Percentiles rank a stretch among this genome's conserved stretches.
These are phyloP conservation scores for Trichoderma sp. DNA, from an alignment of 2,329 filamentous ascomycete species.

Conservation along the genomic window DNA sequence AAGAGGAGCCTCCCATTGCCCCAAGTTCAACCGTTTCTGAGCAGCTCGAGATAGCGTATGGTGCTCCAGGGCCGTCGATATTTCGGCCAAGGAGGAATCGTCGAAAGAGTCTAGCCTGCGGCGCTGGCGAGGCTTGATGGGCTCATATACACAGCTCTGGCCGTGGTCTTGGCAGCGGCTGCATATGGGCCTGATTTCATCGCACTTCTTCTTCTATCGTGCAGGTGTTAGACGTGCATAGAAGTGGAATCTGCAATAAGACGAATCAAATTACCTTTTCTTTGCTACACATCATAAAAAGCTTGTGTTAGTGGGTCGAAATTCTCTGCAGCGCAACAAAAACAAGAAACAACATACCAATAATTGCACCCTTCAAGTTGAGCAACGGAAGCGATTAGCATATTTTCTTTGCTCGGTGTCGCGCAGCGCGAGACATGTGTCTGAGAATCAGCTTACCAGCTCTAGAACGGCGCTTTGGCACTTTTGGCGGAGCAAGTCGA, in stretches of 20 bases:
- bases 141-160: constrained; percentile 50
- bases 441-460: constrained; percentile 45
- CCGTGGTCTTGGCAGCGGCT: constrained; percentile 49
- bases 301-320: constrained; percentile 16
- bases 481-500: constrained; percentile 54
- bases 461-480: constrained; percentile 58
- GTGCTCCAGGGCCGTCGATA: neutral
- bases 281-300: constrained; percentile 39
- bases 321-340: neutral
- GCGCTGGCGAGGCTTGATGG: constrained; percentile 41
- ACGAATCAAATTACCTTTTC: constrained; percentile 45
- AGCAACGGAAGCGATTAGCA: neutral
- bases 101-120: constrained; percentile 32
- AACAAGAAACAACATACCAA: constrained; percentile 41
- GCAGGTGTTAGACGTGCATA: constrained; percentile 10
- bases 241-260: constrained; percentile 9
- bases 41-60: neutral
- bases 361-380: constrained; percentile 46
- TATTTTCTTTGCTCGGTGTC: too few species aligned
- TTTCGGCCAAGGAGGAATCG: neutral
- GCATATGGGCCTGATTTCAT: constrained; percentile 51
- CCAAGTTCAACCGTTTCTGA: constrained; percentile 1
- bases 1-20: constrained; percentile 4
- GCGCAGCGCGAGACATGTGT: neutral
- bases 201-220: constrained; percentile 56